Evolutionary conservation across 768 basidiomycete species (phyloP).

Genomic region (Xerocomellus chrysenteron): DNA sequence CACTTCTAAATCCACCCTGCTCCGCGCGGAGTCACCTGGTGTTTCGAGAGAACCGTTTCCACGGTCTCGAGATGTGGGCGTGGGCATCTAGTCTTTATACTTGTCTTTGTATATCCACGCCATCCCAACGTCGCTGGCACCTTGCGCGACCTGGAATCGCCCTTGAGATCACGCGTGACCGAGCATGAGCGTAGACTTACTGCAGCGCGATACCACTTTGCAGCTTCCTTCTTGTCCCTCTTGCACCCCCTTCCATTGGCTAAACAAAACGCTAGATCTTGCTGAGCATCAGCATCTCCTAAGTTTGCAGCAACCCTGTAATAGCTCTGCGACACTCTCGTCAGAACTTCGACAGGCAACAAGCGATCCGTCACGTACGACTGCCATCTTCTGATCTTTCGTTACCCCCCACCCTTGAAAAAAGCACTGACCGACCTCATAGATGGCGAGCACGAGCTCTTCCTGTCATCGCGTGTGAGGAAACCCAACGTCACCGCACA

Average conservation of each 20-base stretch:
- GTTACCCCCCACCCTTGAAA: slow-evolving; percentile 88
- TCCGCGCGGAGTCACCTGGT: slow-evolving; percentile 11
- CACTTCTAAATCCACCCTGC: slow-evolving; percentile 4
- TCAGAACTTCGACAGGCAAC: not conserved
- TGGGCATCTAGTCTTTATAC: slow-evolving; percentile 35
- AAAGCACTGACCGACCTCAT: slow-evolving; percentile 92
- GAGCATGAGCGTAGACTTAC: slow-evolving; percentile 38
- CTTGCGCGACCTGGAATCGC: slow-evolving; percentile 54
- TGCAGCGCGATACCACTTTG: slow-evolving; percentile 89
- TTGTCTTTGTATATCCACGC: slow-evolving; percentile 94
- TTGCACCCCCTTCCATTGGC: slow-evolving; percentile 88
- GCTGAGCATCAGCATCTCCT: slow-evolving; percentile 86
- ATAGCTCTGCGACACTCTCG: slow-evolving; percentile 55
- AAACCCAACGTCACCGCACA: not conserved
- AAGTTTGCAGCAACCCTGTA: slow-evolving; percentile 80
- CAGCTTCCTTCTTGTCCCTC: slow-evolving; percentile 83
- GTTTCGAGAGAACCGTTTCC: not conserved
- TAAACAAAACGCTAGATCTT: slow-evolving; percentile 80
- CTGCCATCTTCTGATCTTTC: slow-evolving; percentile 88
- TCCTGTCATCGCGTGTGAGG: slow-evolving; percentile 38
- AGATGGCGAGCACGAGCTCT: slow-evolving; percentile 85
- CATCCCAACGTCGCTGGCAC: slow-evolving; percentile 77
- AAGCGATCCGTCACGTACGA: slow-evolving; percentile 46
- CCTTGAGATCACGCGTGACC: not conserved
- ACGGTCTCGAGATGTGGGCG: not conserved